These are phyloP conservation scores for Microthyrium microscopicum DNA, from an alignment of 2,329 filamentous ascomycete genomes.

Conservation along the genomic window DNA sequence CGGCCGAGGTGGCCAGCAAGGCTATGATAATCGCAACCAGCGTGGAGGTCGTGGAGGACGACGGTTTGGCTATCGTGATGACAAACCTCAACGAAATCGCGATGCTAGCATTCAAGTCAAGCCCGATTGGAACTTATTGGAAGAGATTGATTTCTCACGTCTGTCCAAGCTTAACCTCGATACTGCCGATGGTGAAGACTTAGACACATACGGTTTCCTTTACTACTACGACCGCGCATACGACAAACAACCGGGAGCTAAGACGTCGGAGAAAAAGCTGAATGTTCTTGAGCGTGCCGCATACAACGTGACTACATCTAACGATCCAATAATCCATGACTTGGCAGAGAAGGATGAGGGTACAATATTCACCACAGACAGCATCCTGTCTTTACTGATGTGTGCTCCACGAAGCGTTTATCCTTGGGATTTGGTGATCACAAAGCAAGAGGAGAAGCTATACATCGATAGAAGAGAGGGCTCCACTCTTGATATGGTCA, in stretches of 20 bases:
- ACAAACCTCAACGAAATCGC: slow-evolving; percentile 92
- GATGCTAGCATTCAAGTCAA: slow-evolving; percentile 95
- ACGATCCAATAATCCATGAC: slow-evolving; percentile 92
- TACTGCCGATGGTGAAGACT: slow-evolving; percentile 82
- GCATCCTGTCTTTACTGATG: slow-evolving; percentile 98
- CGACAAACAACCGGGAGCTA: slow-evolving; percentile 77
- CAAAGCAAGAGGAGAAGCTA: slow-evolving; percentile 86
- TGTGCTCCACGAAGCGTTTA: slow-evolving; percentile 92
- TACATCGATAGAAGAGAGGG: slow-evolving; percentile 98
- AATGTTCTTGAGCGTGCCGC: slow-evolving; percentile 81
- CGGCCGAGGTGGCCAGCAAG: slow-evolving; percentile 42
- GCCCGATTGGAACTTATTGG: slow-evolving; percentile 84
- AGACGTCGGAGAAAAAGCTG: slow-evolving; percentile 74
- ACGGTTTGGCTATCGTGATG: slow-evolving; percentile 95
- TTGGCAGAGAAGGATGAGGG: slow-evolving; percentile 91
- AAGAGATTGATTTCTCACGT: slow-evolving; percentile 97
- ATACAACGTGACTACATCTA: slow-evolving; percentile 95
- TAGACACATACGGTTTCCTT: slow-evolving; percentile 91
- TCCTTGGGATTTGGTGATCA: slow-evolving; percentile 94
- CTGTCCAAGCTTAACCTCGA: slow-evolving; percentile 92
- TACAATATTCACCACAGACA: slow-evolving; percentile 92
- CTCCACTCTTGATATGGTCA: slow-evolving; percentile 88
- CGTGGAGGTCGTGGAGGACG: slow-evolving; percentile 60
- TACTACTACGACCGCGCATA: slow-evolving; percentile 95
- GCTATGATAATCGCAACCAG: slow-evolving; percentile 54